Evolutionary conservation across 441 rosid genomes (phyloP), one percentile per base, ranked within the genome.

Genomic region (Euphorbia schlechtendalii): DNA sequence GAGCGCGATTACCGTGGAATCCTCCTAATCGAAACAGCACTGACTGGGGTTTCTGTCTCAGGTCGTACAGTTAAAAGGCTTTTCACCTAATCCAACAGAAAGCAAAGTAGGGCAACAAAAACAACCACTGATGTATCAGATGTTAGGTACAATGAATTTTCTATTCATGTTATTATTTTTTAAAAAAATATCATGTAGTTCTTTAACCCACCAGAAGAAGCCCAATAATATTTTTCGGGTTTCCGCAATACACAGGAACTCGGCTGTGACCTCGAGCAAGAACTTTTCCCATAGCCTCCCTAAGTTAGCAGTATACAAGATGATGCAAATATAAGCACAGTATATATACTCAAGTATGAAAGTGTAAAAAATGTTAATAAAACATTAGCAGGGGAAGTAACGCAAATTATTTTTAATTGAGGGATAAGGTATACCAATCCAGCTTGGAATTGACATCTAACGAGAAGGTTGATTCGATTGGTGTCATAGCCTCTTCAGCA

Each of bases 241-340:
- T 87, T 66, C 93, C 97, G 11, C 91, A 79, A 77, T 87, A 90
- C 49, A 93, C 96, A 71, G 99, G 99, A 64, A 93, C 96, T 36
- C 99, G 81, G 72, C 99, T 94, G 57, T 94, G 99, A 51, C 99
- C 99, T 40, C 97, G 86, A 56, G 96, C 96, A 17, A 89, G 89
- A 74, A 94, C 67, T 78, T 87, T 94, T 48, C 96, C 97, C 96
- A 94, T 94, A 61, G 99, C 97, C 80, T 94, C 99, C 99, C 99
- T 94, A 70, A 64, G 71, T 77, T 69, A 72, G 63, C 52, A 28
- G 61, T 61, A 41, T 36, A 46, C 43, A 21, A 41, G 40, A 71
- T 68, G 27, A 40, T 13, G 10, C 25, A 66, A n/a, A 56, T 10
- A 58, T 32, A 58, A 54, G 34, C n/a, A n/a, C 3, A 18, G 3